Evolutionary conservation across 129 eudicot species (phyloP).

Genomic region (Artemisia tridentata): DNA sequence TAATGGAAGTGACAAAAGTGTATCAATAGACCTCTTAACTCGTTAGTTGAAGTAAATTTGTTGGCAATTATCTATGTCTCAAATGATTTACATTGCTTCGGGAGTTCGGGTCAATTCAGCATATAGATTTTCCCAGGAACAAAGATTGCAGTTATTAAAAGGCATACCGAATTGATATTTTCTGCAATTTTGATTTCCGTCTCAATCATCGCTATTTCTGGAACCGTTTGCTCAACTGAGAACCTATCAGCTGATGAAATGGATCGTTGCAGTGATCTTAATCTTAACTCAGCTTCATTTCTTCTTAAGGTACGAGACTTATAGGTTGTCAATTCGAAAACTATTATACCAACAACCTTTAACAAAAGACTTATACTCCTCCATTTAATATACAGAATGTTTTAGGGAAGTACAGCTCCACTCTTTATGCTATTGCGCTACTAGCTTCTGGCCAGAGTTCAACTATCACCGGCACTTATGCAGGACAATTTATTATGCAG

Average conservation of each 20-base stretch:
- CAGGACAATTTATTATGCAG: conserved; percentile 96
- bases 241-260: conserved; percentile 34
- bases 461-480: conserved; percentile 90
- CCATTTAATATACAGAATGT: conserved; percentile 56
- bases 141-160: too few species aligned
- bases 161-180: too few species aligned
- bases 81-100: too few species aligned
- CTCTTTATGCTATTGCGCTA: conserved; percentile 68
- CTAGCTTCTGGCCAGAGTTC: conserved; percentile 98
- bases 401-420: conserved; percentile 78
- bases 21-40: too few species aligned
- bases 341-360: neutral
- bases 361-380: neutral
- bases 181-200: too few species aligned
- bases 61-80: too few species aligned
- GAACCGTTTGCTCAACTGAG: conserved; percentile 64
- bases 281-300: conserved; percentile 78
- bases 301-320: conserved; percentile 58
- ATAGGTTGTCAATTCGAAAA: neutral
- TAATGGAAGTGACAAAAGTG: too few species aligned
- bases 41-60: too few species aligned
- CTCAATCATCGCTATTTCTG: conserved; percentile 70
- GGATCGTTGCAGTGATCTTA: conserved; percentile 57
- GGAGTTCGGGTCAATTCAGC: too few species aligned
- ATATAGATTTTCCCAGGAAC: too few species aligned